phyloP scores from a whole-genome alignment of 1,284 basidiomycete genomes.

The Gastroboletus turbinatus region DNA sequence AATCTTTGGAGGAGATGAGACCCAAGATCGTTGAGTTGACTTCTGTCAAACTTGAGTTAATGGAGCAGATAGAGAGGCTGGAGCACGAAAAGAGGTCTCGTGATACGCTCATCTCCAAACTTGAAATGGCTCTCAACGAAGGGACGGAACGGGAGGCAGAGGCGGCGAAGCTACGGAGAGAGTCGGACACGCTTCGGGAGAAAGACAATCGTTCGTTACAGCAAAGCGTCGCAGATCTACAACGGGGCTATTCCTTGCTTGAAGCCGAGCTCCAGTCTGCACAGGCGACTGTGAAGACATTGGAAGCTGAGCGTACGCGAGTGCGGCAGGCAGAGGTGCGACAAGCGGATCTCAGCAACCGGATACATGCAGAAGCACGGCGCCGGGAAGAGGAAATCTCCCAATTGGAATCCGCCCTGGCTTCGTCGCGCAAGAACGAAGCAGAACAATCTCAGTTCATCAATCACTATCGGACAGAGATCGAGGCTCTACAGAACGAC shows the following conservation, averaged over 20 bases:
- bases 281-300: constrained; percentile 46
- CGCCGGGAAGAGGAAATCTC: constrained; percentile 51
- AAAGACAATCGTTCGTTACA: constrained; percentile 50
- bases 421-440: constrained; percentile 35
- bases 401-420: constrained; percentile 35
- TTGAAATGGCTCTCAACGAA: constrained; percentile 60
- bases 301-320: constrained; percentile 59
- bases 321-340: constrained; percentile 54
- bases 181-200: constrained; percentile 44
- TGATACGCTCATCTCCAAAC: constrained; percentile 56
- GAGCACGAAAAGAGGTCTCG: constrained; percentile 53
- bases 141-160: constrained; percentile 49
- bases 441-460: constrained; percentile 64
- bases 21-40: constrained; percentile 80
- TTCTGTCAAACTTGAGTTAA: constrained; percentile 62
- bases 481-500: constrained; percentile 63
- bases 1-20: constrained; percentile 80
- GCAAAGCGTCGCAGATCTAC: constrained; percentile 54
- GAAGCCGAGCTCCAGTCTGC: constrained; percentile 60
- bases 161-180: constrained; percentile 43
- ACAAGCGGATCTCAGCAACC: constrained; percentile 37
- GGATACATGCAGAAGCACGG: constrained; percentile 36
- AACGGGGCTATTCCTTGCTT: constrained; percentile 60
- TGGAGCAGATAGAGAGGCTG: constrained; percentile 58
- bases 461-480: constrained; percentile 60